Percentiles rank a stretch among this genome's conserved stretches.
Conservation (phyloP, 2,329 filamentous ascomycete genomes). For the Epichloe uncinata region DNA sequence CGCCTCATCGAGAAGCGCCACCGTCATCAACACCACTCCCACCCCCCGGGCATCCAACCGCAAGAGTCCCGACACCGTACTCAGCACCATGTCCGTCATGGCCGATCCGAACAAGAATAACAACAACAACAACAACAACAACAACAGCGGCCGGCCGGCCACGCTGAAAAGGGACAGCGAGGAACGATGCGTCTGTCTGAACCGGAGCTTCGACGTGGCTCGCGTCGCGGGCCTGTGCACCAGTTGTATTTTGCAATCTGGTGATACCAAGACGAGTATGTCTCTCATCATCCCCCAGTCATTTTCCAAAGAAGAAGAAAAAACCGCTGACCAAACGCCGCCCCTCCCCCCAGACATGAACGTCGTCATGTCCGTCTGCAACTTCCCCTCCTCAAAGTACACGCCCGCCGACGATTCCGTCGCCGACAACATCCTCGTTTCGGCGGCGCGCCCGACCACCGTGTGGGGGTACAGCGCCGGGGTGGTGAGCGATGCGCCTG, state of each 20-base stretch:
- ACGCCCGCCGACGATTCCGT: conserved; percentile 16
- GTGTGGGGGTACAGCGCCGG: conserved; percentile 7
- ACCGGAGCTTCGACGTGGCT: conserved; percentile 27
- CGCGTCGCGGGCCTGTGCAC: conserved; percentile 24
- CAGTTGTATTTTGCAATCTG: conserved; percentile 22
- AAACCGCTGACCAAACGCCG: not conserved
- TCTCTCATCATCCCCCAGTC: no score
- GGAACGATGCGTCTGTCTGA: conserved; percentile 23
- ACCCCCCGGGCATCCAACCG: not conserved
- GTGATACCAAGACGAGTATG: conserved; percentile 19
- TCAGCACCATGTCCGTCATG: not conserved
- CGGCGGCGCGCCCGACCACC: conserved; percentile 17
- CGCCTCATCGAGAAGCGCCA: not conserved
- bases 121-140: no score
- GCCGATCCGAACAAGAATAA: not conserved
- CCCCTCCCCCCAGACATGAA: conserved; percentile 17
- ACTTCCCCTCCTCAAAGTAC: conserved; percentile 19
- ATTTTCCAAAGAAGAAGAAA: conserved; percentile 3
- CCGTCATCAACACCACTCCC: not conserved
- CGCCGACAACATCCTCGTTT: conserved; percentile 21
- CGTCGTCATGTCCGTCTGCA: conserved; percentile 22
- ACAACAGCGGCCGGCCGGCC: not conserved
- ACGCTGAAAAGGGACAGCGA: conserved; percentile 13
- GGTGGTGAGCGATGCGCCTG: not conserved
- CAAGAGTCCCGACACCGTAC: conserved; percentile 1